These are phyloP conservation scores for Candida ipomoeae DNA, from an alignment of 805 yeast species.

Conservation along the genomic window DNA sequence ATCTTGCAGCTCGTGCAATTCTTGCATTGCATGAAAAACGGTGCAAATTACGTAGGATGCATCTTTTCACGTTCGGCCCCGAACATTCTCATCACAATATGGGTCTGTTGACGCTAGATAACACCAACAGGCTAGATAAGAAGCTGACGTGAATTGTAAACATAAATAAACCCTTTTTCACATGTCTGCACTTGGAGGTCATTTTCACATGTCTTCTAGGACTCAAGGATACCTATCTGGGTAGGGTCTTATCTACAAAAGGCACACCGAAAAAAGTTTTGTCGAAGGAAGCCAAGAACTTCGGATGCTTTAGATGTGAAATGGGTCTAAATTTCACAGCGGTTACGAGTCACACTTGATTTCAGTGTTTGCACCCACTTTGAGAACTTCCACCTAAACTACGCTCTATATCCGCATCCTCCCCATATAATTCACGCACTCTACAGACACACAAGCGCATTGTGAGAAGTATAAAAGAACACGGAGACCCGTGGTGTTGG, in stretches of 20 bases:
- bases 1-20: not conserved
- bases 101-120: not conserved
- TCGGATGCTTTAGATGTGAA: not conserved
- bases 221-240: not conserved
- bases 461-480: not conserved
- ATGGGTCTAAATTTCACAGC: not conserved
- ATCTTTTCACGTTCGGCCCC: not conserved
- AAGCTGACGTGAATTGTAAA: not conserved
- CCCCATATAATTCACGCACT: constrained; percentile 4
- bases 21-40: not conserved
- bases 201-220: not conserved
- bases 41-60: not conserved
- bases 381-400: not conserved
- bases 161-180: not conserved
- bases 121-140: not conserved
- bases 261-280: not conserved
- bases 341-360: not conserved
- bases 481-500: not conserved
- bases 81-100: not conserved
- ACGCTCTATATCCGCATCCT: not conserved
- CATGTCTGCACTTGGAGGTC: not conserved
- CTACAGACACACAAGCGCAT: constrained; percentile 10
- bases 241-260: not conserved
- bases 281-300: not conserved
- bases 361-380: not conserved